phyloP scores from a whole-genome alignment of 306 rosid species.

The Trifolium fragiferum region DNA sequence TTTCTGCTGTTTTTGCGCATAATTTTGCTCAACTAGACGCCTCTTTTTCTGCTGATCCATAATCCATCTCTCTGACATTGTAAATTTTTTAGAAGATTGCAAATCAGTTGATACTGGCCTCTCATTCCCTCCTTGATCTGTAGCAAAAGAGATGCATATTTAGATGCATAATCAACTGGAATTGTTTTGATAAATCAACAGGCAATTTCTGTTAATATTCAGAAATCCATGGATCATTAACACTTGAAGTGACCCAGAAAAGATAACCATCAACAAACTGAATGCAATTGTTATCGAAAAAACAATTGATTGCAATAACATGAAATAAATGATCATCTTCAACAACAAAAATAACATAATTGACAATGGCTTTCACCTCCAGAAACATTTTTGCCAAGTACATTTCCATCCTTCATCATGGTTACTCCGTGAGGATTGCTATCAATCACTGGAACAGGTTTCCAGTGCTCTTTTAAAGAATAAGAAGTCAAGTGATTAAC shows the following conservation, averaged over 20 bases:
- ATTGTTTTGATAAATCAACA: conserved; percentile 40
- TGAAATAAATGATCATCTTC: not conserved
- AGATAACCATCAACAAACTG: conserved; percentile 28
- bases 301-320: not conserved
- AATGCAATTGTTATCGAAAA: not conserved
- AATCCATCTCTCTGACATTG: conserved; percentile 91
- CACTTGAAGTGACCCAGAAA: conserved; percentile 34
- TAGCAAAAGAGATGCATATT: conserved; percentile 40
- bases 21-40: conserved; percentile 63
- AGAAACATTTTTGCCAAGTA: conserved; percentile 58
- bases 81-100: conserved; percentile 65
- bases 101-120: conserved; percentile 55
- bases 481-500: conserved; percentile 55
- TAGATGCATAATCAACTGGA: conserved; percentile 44
- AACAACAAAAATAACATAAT: conserved; percentile 2
- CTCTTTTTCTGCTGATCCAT: conserved; percentile 84
- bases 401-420: conserved; percentile 60
- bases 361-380: conserved; percentile 59
- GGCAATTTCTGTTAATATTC: conserved; percentile 40
- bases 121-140: conserved; percentile 65
- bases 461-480: conserved; percentile 81
- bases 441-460: conserved; percentile 63
- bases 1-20: conserved; percentile 78
- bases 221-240: conserved; percentile 45
- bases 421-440: conserved; percentile 56